A percentile compares a stretch with the other conserved stretches of the same genome.
These are phyloP conservation scores for Blastobotrys serpentis DNA, from an alignment of 1,139 yeast genomes.

Conservation along the genomic window DNA sequence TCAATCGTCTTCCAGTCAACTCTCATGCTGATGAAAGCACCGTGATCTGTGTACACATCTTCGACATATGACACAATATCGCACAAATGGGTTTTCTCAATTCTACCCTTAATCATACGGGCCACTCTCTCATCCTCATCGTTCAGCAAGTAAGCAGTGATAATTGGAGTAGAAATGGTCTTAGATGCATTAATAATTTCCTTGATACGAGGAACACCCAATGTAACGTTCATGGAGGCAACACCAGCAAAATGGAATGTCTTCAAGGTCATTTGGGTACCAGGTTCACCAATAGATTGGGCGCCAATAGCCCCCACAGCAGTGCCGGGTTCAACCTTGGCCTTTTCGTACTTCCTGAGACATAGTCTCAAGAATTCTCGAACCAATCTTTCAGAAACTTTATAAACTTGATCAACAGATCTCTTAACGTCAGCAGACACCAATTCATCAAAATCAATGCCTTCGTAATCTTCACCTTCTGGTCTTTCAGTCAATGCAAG, in stretches of 20 bases:
- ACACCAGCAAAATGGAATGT: slow-evolving; percentile 99
- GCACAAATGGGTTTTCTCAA: slow-evolving; percentile 84
- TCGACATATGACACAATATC: slow-evolving; percentile 89
- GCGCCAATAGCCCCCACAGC: slow-evolving; percentile 99
- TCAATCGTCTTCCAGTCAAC: slow-evolving; percentile 85
- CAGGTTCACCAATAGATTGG: slow-evolving; percentile 98
- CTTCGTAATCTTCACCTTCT: slow-evolving; percentile 38
- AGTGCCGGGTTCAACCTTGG: slow-evolving; percentile 98
- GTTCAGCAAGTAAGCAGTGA: slow-evolving; percentile 89
- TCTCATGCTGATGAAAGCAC: slow-evolving; percentile 77
- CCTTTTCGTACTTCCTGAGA: slow-evolving; percentile 76
- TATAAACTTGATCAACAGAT: slow-evolving; percentile 71
- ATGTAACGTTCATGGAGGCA: slow-evolving; percentile 96
- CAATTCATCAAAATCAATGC: slow-evolving; percentile 50
- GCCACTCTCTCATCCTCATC: slow-evolving; percentile 97
- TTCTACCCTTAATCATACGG: slow-evolving; percentile 95
- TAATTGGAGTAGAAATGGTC: slow-evolving; percentile 92
- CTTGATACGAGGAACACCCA: slow-evolving; percentile 98
- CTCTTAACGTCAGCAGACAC: slow-evolving; percentile 37
- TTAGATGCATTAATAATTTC: slow-evolving; percentile 98
- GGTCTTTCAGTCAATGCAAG: slow-evolving; percentile 47
- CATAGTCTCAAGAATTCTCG: slow-evolving; percentile 73
- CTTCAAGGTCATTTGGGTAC: slow-evolving; percentile 98
- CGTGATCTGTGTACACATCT: slow-evolving; percentile 83
- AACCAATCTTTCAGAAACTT: slow-evolving; percentile 62